These are phyloP conservation scores for Boletus vinaceobasis DNA, from an alignment of 768 basidiomycete genomes.

Conservation along the genomic window DNA sequence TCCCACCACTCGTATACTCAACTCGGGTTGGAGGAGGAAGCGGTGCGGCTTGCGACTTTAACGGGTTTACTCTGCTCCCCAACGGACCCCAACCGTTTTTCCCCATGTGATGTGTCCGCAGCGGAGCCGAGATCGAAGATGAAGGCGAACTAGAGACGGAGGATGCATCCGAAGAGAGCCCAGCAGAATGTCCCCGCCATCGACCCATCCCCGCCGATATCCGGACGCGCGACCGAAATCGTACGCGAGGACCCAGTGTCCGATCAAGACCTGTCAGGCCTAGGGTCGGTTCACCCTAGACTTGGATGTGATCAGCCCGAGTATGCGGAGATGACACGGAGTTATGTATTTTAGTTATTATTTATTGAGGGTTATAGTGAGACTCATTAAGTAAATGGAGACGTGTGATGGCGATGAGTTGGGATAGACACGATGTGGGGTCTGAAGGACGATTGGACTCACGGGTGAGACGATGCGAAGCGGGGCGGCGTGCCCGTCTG, in stretches of 20 bases:
- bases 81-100: slow-evolving; percentile 59
- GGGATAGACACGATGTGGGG: neutral
- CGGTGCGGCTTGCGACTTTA: slow-evolving; percentile 12
- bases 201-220: slow-evolving; percentile 67
- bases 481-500: neutral
- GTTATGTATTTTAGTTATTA: neutral
- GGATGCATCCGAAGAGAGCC: slow-evolving; percentile 26
- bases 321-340: neutral
- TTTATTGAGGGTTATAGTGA: neutral
- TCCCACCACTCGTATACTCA: neutral
- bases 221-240: slow-evolving; percentile 72
- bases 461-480: slow-evolving; percentile 5
- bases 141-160: slow-evolving; percentile 64
- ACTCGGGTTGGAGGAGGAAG: neutral
- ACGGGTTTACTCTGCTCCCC: slow-evolving; percentile 49
- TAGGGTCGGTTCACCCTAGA: slow-evolving; percentile 11
- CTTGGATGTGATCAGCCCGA: slow-evolving; percentile 4
- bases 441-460: slow-evolving; percentile 5
- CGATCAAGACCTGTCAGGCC: slow-evolving; percentile 7
- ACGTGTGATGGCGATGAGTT: neutral
- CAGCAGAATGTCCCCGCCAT: slow-evolving; percentile 35
- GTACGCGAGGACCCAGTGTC: slow-evolving; percentile 40
- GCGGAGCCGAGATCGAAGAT: slow-evolving; percentile 79
- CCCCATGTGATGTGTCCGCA: slow-evolving; percentile 56
- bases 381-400: neutral